phyloP scores from a whole-genome alignment of 2,329 filamentous ascomycete genomes.

The Cladosporium colombiae region DNA sequence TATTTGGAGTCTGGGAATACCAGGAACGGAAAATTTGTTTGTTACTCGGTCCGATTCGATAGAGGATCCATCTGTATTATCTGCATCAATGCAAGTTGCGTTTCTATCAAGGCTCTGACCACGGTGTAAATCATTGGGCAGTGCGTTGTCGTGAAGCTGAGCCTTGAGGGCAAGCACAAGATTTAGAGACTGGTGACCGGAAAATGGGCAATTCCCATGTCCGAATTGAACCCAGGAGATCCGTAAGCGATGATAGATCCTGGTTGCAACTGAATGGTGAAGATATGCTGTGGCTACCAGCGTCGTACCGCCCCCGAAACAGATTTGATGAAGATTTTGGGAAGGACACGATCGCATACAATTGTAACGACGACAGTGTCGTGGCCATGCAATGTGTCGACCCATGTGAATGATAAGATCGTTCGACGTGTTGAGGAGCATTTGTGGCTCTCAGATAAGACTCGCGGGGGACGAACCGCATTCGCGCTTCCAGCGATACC shows the following conservation, averaged over 20 bases:
- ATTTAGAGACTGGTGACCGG: not conserved
- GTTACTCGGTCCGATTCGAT: not conserved
- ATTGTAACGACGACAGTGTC: not conserved
- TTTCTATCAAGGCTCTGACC: not conserved
- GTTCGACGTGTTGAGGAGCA: not conserved
- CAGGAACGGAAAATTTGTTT: not conserved
- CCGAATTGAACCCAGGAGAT: not conserved
- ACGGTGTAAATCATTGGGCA: not conserved
- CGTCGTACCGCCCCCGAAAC: not conserved
- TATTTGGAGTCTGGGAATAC: not conserved
- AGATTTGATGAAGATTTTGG: not conserved
- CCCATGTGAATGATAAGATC: not conserved
- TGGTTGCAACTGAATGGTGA: not conserved
- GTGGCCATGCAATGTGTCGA: not conserved
- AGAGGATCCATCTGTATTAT: not conserved
- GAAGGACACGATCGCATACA: not conserved
- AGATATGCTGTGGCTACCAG: not conserved
- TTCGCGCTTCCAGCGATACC: not conserved
- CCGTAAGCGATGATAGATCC: not conserved
- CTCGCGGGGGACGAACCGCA: not conserved
- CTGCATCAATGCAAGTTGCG: not conserved
- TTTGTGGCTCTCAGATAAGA: too few species aligned
- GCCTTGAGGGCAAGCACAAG: not conserved
- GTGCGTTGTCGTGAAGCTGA: not conserved
- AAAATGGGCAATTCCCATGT: not conserved